phyloP scores from a whole-genome alignment of 2,329 filamentous ascomycete genomes.

The Colletotrichum abscissum region DNA sequence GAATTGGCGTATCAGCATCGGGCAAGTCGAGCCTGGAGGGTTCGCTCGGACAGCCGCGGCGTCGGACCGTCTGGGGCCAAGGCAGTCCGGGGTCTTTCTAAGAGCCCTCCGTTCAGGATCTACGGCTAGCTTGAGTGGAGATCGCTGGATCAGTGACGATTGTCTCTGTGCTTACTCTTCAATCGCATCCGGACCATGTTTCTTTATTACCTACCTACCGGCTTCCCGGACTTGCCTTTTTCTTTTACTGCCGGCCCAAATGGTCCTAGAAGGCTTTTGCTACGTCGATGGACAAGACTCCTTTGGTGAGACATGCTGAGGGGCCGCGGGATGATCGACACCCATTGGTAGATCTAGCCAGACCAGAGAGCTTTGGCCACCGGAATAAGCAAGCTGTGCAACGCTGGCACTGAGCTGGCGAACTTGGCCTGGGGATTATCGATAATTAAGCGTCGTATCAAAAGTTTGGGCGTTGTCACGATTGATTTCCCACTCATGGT shows the following conservation, averaged over 20 bases:
- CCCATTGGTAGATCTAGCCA: slow-evolving; percentile 9
- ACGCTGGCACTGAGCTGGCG: background rate
- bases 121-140: slow-evolving; percentile 13
- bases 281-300: background rate
- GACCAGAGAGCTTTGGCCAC: background rate
- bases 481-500: background rate
- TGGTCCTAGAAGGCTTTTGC: background rate
- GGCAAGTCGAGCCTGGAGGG: background rate
- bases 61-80: slow-evolving; percentile 19
- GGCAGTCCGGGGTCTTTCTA: slow-evolving; percentile 10
- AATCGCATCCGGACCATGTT: slow-evolving; percentile 14
- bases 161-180: background rate
- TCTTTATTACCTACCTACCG: background rate
- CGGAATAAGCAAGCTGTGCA: slow-evolving; percentile 16
- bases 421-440: background rate
- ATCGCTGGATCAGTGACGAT: slow-evolving; percentile 8
- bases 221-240: background rate
- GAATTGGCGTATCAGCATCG: slow-evolving; percentile 21
- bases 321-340: background rate
- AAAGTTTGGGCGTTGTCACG: background rate
- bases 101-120: slow-evolving; percentile 16
- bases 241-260: background rate
- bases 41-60: slow-evolving; percentile 23
- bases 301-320: slow-evolving; percentile 16
- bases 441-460: background rate